These are phyloP conservation scores for Podaxis sp. DNA, from an alignment of 768 basidiomycete genomes.

Conservation along the genomic window DNA sequence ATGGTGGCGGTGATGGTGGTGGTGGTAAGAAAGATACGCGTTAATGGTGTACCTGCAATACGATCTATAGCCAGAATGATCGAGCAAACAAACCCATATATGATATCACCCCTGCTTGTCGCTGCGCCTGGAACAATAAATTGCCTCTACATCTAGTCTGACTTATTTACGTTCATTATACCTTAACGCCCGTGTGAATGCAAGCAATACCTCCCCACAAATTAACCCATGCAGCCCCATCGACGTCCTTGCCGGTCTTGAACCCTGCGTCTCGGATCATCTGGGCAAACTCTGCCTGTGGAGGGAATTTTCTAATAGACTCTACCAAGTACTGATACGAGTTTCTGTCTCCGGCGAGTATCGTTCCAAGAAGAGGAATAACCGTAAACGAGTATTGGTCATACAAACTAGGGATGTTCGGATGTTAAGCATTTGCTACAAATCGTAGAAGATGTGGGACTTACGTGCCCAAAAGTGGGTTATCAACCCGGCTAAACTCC, in stretches of 20 bases:
- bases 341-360: constrained; percentile 90
- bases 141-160: constrained; percentile 1
- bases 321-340: constrained; percentile 99
- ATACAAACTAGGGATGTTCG: constrained; percentile 61
- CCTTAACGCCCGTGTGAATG: constrained; percentile 82
- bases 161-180: constrained; percentile 37
- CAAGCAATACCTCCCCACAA: constrained; percentile 88
- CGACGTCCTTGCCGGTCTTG: constrained; percentile 63
- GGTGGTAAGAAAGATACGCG: constrained; percentile 21
- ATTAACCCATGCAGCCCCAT: constrained; percentile 84
- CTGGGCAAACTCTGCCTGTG: constrained; percentile 81
- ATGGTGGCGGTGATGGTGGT: constrained; percentile 30
- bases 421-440: constrained; percentile 5
- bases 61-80: constrained; percentile 18
- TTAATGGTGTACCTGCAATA: constrained; percentile 2
- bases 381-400: constrained; percentile 95
- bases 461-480: constrained; percentile 84
- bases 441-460: constrained; percentile 30
- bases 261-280: constrained; percentile 91
- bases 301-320: constrained; percentile 92
- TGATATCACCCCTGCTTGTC: not conserved
- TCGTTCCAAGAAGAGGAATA: constrained; percentile 94
- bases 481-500: constrained; percentile 92
- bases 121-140: constrained; percentile 9
- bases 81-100: constrained; percentile 26